phyloP scores from a whole-genome alignment of 1,284 basidiomycete genomes.

The Irpex sp. region DNA sequence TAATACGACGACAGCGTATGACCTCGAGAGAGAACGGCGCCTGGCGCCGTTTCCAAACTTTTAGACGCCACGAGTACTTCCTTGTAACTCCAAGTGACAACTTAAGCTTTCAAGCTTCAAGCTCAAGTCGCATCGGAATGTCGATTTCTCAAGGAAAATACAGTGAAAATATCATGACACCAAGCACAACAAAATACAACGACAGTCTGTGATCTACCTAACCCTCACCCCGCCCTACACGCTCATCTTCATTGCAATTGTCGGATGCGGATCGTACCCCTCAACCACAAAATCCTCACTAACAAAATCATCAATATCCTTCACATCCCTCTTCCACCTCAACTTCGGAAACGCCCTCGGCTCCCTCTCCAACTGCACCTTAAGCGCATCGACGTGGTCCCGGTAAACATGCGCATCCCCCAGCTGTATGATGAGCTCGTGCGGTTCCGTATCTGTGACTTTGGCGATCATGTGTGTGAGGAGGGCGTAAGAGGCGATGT shows the following conservation, averaged over 20 bases:
- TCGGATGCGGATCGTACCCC: conserved; percentile 83
- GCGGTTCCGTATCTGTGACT: conserved; percentile 83
- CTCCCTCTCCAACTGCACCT: conserved; percentile 76
- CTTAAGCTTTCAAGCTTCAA: too few species aligned
- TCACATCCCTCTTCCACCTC: conserved; percentile 59
- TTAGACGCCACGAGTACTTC: not conserved
- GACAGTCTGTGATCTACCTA: not conserved
- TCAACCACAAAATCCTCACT: conserved; percentile 83
- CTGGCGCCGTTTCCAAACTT: too few species aligned
- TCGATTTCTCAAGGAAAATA: not conserved
- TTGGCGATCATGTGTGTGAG: conserved; percentile 96
- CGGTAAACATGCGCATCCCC: conserved; percentile 97
- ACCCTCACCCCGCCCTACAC: conserved; percentile 43
- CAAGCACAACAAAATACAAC: not conserved
- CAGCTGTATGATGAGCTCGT: conserved; percentile 90
- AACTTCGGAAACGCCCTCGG: conserved; percentile 87
- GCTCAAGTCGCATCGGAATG: too few species aligned
- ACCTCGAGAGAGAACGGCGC: too few species aligned
- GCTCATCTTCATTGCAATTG: conserved; percentile 98
- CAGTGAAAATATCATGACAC: not conserved
- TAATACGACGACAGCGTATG: too few species aligned
- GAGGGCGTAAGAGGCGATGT: conserved; percentile 96
- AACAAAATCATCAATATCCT: conserved; percentile 83
- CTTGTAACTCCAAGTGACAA: not conserved
- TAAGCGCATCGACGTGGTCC: conserved; percentile 87